Evolutionary conservation across 2,329 filamentous ascomycete genomes (phyloP).

Genomic region (Xylaria arbuscula): DNA sequence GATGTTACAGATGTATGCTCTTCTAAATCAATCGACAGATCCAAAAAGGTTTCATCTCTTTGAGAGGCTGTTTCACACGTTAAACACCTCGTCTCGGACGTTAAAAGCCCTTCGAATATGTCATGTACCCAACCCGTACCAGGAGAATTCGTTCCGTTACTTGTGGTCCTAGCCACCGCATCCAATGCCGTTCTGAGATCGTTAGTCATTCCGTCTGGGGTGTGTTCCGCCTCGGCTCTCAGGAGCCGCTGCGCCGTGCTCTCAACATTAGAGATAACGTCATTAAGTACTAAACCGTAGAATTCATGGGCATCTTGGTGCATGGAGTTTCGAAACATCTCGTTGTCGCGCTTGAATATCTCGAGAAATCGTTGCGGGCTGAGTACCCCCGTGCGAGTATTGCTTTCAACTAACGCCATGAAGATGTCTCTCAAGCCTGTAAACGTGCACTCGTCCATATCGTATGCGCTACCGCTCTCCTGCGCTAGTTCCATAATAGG

Average conservation of each 20-base stretch:
- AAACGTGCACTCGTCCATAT: conserved; percentile 95
- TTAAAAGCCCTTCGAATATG: conserved; percentile 93
- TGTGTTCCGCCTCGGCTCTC: conserved; percentile 58
- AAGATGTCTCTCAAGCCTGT: conserved; percentile 97
- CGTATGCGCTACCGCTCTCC: conserved; percentile 82
- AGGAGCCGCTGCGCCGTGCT: conserved; percentile 77
- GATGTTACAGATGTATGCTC: conserved; percentile 97
- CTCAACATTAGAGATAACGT: conserved; percentile 94
- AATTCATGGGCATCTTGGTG: conserved; percentile 99
- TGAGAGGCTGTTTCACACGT: conserved; percentile 97
- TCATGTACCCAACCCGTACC: conserved; percentile 94
- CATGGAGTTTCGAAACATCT: conserved; percentile 97
- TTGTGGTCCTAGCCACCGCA: conserved; percentile 51
- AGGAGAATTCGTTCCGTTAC: conserved; percentile 63
- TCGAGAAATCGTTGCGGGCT: conserved; percentile 94
- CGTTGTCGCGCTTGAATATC: conserved; percentile 92
- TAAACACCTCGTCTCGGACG: conserved; percentile 94
- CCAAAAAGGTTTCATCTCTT: conserved; percentile 93
- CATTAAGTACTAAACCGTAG: conserved; percentile 92
- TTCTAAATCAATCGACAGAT: conserved; percentile 94
- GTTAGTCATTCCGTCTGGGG: conserved; percentile 60
- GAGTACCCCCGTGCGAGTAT: conserved; percentile 86
- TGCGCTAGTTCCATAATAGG: conserved; percentile 87
- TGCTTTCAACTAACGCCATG: conserved; percentile 83
- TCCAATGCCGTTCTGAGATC: conserved; percentile 61